Evolutionary conservation across 257 asterid species (phyloP).

Genomic region (Solanum tacnaense): DNA sequence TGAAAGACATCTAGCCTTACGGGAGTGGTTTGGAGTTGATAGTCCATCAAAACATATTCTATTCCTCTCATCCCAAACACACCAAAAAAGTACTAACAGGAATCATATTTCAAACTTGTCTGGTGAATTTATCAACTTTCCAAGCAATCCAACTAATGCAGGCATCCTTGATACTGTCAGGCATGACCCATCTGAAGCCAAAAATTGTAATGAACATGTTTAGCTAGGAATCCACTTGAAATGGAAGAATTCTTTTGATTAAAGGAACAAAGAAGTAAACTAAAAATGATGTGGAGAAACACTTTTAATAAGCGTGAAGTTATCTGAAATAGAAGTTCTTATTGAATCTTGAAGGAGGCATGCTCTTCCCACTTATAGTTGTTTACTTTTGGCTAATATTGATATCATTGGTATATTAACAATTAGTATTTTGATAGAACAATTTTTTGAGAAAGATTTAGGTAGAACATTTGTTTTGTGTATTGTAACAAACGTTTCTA

Average conservation of each 20-base stretch:
- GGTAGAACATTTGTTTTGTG: not conserved
- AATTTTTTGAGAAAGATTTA: not conserved
- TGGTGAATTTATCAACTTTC: not conserved
- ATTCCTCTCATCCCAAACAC: not conserved
- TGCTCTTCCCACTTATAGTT: not conserved
- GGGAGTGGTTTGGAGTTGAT: not conserved
- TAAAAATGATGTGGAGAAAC: not conserved
- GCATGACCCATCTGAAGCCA: not conserved
- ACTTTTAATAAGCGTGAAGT: not conserved
- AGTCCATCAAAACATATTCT: not conserved
- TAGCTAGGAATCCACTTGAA: not conserved
- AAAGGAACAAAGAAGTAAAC: not conserved
- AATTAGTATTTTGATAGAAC: not conserved
- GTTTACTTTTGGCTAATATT: not conserved
- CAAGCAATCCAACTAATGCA: not conserved
- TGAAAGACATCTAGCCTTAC: not conserved
- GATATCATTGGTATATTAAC: not conserved
- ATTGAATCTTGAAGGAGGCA: not conserved
- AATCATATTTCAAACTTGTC: not conserved
- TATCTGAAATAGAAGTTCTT: not conserved
- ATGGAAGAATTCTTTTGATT: not conserved
- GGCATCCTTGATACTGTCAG: not conserved
- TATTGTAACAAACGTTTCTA: not conserved
- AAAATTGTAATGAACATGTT: not conserved
- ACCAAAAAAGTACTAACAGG: not conserved